Percentiles rank a stretch among this genome's conserved stretches.
These are phyloP conservation scores for Cadophora sp. DNA, from an alignment of 2,329 filamentous ascomycete species.

Conservation along the genomic window DNA sequence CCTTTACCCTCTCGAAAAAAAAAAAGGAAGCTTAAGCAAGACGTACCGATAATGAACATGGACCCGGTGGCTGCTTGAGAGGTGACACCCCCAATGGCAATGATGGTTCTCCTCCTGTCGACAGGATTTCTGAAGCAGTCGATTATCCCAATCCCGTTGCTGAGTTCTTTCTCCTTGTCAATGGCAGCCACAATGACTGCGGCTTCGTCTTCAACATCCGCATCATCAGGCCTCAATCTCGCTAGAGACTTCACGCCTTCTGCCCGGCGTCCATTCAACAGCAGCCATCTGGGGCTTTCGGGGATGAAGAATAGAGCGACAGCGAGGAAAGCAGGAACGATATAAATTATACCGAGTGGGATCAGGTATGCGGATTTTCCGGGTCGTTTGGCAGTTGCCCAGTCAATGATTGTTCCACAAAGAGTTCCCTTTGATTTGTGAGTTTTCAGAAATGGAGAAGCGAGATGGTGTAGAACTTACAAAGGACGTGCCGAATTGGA, in stretches of 20 bases:
- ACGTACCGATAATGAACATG: conserved; percentile 60
- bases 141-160: conserved; percentile 45
- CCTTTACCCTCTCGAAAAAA: no score
- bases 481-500: conserved; percentile 57
- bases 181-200: conserved; percentile 42
- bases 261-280: conserved; percentile 35
- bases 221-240: conserved; percentile 40
- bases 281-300: conserved; percentile 60
- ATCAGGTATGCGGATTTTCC: conserved; percentile 46
- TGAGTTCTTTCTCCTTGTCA: conserved; percentile 40
- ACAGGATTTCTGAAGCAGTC: conserved; percentile 59
- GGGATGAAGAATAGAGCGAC: conserved; percentile 65
- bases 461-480: conserved; percentile 46
- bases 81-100: conserved; percentile 55
- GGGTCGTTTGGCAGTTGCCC: conserved; percentile 48
- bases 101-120: conserved; percentile 56
- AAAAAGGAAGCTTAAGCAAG: no score
- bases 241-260: conserved; percentile 43
- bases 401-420: conserved; percentile 57
- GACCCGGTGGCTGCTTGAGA: conserved; percentile 60
- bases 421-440: conserved; percentile 46
- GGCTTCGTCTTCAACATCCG: conserved; percentile 43
- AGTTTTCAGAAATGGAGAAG: neutral
- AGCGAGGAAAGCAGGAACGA: conserved; percentile 53
- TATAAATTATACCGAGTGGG: conserved; percentile 40